A percentile compares a stretch with the other conserved stretches of the same genome.
Evolutionary conservation across 2,329 filamentous ascomycete genomes (phyloP).

Genomic region (Byssoonygena ceratinophila): DNA sequence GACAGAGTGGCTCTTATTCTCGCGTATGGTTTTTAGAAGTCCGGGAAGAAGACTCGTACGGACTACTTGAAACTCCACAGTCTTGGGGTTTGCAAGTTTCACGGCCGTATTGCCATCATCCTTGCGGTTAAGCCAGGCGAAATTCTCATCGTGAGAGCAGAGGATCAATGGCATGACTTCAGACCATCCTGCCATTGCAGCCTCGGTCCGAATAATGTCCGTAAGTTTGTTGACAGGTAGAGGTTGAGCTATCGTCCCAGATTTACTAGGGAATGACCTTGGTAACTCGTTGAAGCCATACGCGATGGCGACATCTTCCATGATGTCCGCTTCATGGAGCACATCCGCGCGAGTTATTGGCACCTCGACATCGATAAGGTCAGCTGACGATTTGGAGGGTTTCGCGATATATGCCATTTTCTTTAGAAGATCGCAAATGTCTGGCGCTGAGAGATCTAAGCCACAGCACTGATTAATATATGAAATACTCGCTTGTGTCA

Average conservation of each 20-base stretch:
- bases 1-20: slow-evolving; percentile 80
- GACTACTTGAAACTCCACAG: slow-evolving; percentile 83
- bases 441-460: slow-evolving; percentile 59
- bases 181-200: slow-evolving; percentile 88
- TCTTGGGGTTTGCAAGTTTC: slow-evolving; percentile 84
- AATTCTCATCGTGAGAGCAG: slow-evolving; percentile 97
- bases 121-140: slow-evolving; percentile 81
- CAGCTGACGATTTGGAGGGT: slow-evolving; percentile 58
- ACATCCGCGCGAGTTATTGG: slow-evolving; percentile 88
- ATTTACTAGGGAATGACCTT: slow-evolving; percentile 73
- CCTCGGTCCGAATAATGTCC: slow-evolving; percentile 81
- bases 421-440: slow-evolving; percentile 67
- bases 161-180: slow-evolving; percentile 94
- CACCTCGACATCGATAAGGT: slow-evolving; percentile 69
- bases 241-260: slow-evolving; percentile 74
- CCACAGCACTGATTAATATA: slow-evolving; percentile 94
- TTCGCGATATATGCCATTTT: slow-evolving; percentile 83
- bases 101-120: slow-evolving; percentile 78
- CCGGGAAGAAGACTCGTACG: slow-evolving; percentile 77
- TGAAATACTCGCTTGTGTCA: slow-evolving; percentile 71
- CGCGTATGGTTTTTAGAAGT: slow-evolving; percentile 81
- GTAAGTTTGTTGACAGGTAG: slow-evolving; percentile 86
- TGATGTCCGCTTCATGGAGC: slow-evolving; percentile 92
- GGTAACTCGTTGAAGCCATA: slow-evolving; percentile 97
- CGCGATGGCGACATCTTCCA: slow-evolving; percentile 94